Evolutionary conservation across 2,329 filamentous ascomycete species (phyloP).

Genomic region (Botrytis galanthina): DNA sequence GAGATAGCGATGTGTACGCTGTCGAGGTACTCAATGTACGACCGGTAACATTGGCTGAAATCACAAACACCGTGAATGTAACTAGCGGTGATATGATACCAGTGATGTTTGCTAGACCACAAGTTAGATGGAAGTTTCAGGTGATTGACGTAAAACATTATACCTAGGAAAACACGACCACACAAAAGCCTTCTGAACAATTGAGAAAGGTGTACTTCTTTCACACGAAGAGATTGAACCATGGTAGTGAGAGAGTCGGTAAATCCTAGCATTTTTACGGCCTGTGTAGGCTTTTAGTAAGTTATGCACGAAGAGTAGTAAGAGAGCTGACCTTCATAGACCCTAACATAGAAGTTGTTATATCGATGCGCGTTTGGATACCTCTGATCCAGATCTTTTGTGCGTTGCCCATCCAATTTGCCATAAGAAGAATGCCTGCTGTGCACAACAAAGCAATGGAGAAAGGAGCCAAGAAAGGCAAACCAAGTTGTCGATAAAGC

Average conservation of each 20-base stretch:
- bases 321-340: conserved; percentile 35
- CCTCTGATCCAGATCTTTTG: conserved; percentile 37
- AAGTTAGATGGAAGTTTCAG: neutral
- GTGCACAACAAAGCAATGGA: conserved; percentile 33
- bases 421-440: conserved; percentile 30
- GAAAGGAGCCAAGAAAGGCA: conserved; percentile 32
- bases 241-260: conserved; percentile 38
- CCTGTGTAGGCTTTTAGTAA: conserved; percentile 24
- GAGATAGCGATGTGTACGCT: conserved; percentile 46
- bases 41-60: conserved; percentile 34
- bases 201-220: conserved; percentile 43
- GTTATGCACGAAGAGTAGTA: neutral
- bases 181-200: conserved; percentile 40
- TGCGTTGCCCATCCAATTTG: conserved; percentile 31
- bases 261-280: conserved; percentile 40
- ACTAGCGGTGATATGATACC: conserved; percentile 40
- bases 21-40: conserved; percentile 32
- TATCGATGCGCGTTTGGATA: conserved; percentile 36
- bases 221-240: conserved; percentile 40
- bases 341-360: conserved; percentile 35
- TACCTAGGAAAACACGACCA: conserved; percentile 28
- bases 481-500: conserved; percentile 35
- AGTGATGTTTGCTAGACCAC: conserved; percentile 30
- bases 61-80: conserved; percentile 43
- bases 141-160: neutral